Conservation (phyloP, 805 yeast species). For the Teunomyces funiuensis region DNA sequence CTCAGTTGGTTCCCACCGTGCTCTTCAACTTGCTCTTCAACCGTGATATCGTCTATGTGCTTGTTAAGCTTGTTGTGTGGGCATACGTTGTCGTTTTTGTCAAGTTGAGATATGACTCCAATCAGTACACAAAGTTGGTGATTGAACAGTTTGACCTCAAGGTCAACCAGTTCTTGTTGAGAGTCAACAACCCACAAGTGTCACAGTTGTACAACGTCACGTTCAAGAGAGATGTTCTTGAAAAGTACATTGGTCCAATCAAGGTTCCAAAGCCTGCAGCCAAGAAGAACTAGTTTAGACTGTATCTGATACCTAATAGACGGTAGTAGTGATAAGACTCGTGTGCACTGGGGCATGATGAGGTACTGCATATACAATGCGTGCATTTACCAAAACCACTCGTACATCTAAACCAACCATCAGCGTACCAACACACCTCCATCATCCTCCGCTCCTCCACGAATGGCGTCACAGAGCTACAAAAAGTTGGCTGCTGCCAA, state of each 20-base stretch:
- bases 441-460: not conserved
- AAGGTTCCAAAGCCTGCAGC: conserved; percentile 18
- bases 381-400: not conserved
- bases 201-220: conserved; percentile 18
- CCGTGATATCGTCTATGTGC: conserved; percentile 23
- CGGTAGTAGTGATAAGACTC: not conserved
- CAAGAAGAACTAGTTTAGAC: conserved; percentile 10
- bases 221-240: conserved; percentile 17
- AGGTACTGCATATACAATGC: no score
- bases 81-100: conserved; percentile 29
- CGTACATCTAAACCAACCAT: not conserved
- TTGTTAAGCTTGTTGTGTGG: conserved; percentile 36
- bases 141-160: conserved; percentile 46
- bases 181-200: conserved; percentile 11
- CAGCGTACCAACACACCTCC: no score
- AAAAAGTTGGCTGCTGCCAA: conserved; percentile 53
- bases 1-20: conserved; percentile 26
- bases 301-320: no score
- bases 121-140: conserved; percentile 35
- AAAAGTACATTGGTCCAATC: conserved; percentile 21
- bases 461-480: conserved; percentile 58
- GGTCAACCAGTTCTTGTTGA: conserved; percentile 26
- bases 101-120: conserved; percentile 35
- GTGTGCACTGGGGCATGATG: no score
- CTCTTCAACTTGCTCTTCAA: conserved; percentile 23